Evolutionary conservation across 495 filamentous ascomycete species (phyloP).

Genomic region (Penicillium psychrofluorescens): DNA sequence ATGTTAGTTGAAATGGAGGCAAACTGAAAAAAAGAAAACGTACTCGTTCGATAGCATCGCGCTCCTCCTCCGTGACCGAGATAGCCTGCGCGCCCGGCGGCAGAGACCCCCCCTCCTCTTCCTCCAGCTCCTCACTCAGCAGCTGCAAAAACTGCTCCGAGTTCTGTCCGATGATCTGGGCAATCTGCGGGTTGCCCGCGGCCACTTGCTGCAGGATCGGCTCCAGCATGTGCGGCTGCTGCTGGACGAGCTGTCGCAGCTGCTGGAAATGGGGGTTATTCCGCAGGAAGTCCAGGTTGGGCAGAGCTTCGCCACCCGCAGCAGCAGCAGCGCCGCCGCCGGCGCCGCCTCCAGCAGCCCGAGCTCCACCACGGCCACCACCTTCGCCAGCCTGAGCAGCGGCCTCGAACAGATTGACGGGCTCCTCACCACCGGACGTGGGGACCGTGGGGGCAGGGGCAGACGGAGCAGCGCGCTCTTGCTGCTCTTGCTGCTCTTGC

Average conservation of each 20-base stretch:
- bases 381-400: constrained; percentile 68
- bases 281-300: constrained; percentile 89
- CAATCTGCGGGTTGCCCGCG: constrained; percentile 91
- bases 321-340: constrained; percentile 44
- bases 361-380: constrained; percentile 25
- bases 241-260: constrained; percentile 90
- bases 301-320: constrained; percentile 51
- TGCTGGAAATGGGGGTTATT: constrained; percentile 97
- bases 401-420: constrained; percentile 90
- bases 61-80: constrained; percentile 87
- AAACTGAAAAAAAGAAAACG: constrained; percentile 23
- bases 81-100: constrained; percentile 88
- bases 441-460: constrained; percentile 30
- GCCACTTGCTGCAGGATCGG: constrained; percentile 94
- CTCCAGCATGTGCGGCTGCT: constrained; percentile 96
- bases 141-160: constrained; percentile 89
- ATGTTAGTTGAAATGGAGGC: constrained; percentile 17
- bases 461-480: constrained; percentile 20
- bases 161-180: constrained; percentile 79
- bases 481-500: constrained; percentile 21
- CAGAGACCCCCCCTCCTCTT: constrained; percentile 59
- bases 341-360: constrained; percentile 15
- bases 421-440: constrained; percentile 49
- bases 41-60: constrained; percentile 93
- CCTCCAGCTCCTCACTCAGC: constrained; percentile 69